Evolutionary conservation across 768 basidiomycete genomes (phyloP).

Genomic region (Baorangia bicolor): DNA sequence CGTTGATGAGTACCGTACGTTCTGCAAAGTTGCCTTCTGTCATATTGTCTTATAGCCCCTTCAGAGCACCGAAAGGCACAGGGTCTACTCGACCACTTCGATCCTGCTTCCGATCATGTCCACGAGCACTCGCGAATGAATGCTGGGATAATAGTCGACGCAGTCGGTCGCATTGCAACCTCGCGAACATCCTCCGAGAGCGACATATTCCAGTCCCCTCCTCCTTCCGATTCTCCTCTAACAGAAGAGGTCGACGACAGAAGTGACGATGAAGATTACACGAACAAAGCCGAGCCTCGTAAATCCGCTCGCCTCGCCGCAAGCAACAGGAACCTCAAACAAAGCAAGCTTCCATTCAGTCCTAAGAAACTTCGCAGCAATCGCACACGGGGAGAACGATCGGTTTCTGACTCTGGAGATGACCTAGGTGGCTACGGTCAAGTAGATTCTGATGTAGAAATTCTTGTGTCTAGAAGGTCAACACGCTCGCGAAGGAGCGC

Average conservation of each 20-base stretch:
- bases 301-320: constrained; percentile 19
- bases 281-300: constrained; percentile 5
- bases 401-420: constrained; percentile 37
- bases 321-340: constrained; percentile 1
- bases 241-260: constrained; percentile 30
- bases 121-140: constrained; percentile 59
- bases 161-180: constrained; percentile 1
- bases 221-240: constrained; percentile 15
- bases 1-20: constrained; percentile 57
- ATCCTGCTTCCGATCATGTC: constrained; percentile 54
- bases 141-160: constrained; percentile 34
- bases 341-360: constrained; percentile 58
- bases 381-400: constrained; percentile 23
- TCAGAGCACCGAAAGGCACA: constrained; percentile 46
- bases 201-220: constrained; percentile 7
- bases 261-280: constrained; percentile 15
- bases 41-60: constrained; percentile 7
- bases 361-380: constrained; percentile 57
- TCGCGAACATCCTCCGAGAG: constrained; percentile 10
- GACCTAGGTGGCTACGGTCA: constrained; percentile 41
- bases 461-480: constrained; percentile 42
- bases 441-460: constrained; percentile 27
- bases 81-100: constrained; percentile 50
- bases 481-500: constrained; percentile 43
- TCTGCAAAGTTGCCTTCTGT: background rate